Conservation (phyloP, 2,329 filamentous ascomycete species). For the Cercospora berteroae region DNA sequence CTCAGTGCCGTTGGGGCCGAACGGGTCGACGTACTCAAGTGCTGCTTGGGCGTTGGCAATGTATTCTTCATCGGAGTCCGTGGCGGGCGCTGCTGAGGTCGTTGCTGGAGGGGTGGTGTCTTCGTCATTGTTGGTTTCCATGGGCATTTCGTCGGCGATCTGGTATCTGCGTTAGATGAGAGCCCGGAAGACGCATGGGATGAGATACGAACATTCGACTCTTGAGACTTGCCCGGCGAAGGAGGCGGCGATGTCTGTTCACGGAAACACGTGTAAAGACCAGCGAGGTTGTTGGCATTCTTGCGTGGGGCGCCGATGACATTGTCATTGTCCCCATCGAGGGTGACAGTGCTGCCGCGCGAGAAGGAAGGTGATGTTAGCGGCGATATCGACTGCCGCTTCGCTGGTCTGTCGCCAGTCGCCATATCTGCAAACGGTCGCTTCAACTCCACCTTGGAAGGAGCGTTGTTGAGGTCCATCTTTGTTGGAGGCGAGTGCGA, state of each 20-base stretch:
- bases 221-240: neutral
- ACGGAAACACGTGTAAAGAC: neutral
- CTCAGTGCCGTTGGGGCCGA: neutral
- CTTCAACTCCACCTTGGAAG: constrained; percentile 5
- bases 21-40: neutral
- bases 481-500: neutral
- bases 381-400: constrained; percentile 14
- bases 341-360: neutral
- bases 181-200: neutral
- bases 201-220: neutral
- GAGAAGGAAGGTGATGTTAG: neutral
- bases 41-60: neutral
- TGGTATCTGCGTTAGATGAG: neutral
- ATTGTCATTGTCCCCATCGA: neutral
- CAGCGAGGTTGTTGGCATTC: neutral
- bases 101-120: neutral
- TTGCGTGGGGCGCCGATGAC: neutral
- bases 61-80: neutral
- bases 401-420: constrained; percentile 2
- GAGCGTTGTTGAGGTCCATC: neutral
- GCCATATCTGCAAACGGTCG: neutral
- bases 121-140: neutral
- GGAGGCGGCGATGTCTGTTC: neutral
- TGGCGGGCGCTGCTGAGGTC: neutral
- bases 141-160: neutral